phyloP scores from a whole-genome alignment of 495 filamentous ascomycete genomes.

The Penicillium mononematosum region DNA sequence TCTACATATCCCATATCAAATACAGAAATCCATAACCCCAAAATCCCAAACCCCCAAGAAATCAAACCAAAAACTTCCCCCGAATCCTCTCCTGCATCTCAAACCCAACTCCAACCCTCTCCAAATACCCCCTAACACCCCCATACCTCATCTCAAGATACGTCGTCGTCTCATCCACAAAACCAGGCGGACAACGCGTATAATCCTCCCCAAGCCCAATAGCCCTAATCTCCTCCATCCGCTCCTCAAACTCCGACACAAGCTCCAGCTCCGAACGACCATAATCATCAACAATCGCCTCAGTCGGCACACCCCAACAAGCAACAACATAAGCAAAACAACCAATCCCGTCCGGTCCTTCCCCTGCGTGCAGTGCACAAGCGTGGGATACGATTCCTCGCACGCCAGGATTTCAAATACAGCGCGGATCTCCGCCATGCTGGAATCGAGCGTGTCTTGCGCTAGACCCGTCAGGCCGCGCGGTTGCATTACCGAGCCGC shows the following conservation, averaged over 20 bases:
- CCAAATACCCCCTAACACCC: constrained; percentile 61
- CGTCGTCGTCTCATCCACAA: constrained; percentile 48
- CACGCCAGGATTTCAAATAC: constrained; percentile 52
- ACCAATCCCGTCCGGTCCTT: constrained; percentile 83
- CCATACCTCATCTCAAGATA: constrained; percentile 59
- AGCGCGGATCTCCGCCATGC: constrained; percentile 58
- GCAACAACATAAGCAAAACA: constrained; percentile 60
- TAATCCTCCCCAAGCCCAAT: constrained; percentile 71
- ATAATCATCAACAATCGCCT: constrained; percentile 67
- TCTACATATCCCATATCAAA: constrained; percentile 18
- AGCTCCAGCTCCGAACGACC: constrained; percentile 60
- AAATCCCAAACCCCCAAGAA: neutral
- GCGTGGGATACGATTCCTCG: constrained; percentile 52
- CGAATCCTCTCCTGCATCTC: constrained; percentile 38
- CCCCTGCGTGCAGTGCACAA: constrained; percentile 84
- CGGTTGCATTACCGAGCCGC: constrained; percentile 64
- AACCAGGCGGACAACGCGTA: constrained; percentile 57
- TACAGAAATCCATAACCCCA: constrained; percentile 11
- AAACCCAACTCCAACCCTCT: constrained; percentile 52
- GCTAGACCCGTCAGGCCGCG: constrained; percentile 66
- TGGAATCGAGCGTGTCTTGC: constrained; percentile 62
- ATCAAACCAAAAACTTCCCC: constrained; percentile 24
- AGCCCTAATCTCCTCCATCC: constrained; percentile 63
- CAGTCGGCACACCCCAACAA: constrained; percentile 52
- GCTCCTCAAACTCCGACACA: constrained; percentile 55